Evolutionary conservation across 305 asterid genomes (phyloP).

Genomic region (Caryopteris hybrid): DNA sequence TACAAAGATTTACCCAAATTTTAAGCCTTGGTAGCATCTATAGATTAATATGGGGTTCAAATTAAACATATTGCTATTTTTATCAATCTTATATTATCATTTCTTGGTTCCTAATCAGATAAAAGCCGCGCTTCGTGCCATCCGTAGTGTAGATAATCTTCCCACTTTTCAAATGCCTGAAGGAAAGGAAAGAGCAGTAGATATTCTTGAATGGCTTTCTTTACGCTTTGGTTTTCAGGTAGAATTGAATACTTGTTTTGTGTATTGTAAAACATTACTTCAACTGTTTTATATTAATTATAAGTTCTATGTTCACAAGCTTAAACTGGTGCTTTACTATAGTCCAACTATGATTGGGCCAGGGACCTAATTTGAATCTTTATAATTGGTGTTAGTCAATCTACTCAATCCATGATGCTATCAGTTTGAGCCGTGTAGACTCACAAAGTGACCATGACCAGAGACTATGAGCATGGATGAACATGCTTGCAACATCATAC

Average conservation of each 20-base stretch:
- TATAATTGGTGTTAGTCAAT: not conserved
- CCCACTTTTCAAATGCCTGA: constrained; percentile 59
- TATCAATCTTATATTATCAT: constrained; percentile 8
- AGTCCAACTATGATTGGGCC: not conserved
- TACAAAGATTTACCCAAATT: constrained; percentile 9
- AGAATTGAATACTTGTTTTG: constrained; percentile 14
- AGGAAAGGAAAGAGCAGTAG: constrained; percentile 54
- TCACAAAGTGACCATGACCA: not conserved
- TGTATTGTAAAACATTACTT: not conserved
- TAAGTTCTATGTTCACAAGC: not conserved
- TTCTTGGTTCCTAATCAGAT: constrained; percentile 46
- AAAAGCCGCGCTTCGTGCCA: constrained; percentile 76
- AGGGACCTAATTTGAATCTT: not conserved
- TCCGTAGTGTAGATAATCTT: constrained; percentile 62
- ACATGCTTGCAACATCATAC: not conserved
- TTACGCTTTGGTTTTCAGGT: constrained; percentile 97
- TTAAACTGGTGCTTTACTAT: not conserved
- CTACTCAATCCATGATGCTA: not conserved
- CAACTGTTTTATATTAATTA: not conserved
- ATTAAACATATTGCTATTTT: not conserved
- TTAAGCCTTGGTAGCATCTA: not conserved
- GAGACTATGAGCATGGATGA: not conserved
- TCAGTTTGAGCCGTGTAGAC: not conserved
- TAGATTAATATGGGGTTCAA: constrained; percentile 16
- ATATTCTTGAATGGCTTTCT: constrained; percentile 96